Conservation (phyloP, 2,329 filamentous ascomycete genomes). For the Aspergillus sp. region DNA sequence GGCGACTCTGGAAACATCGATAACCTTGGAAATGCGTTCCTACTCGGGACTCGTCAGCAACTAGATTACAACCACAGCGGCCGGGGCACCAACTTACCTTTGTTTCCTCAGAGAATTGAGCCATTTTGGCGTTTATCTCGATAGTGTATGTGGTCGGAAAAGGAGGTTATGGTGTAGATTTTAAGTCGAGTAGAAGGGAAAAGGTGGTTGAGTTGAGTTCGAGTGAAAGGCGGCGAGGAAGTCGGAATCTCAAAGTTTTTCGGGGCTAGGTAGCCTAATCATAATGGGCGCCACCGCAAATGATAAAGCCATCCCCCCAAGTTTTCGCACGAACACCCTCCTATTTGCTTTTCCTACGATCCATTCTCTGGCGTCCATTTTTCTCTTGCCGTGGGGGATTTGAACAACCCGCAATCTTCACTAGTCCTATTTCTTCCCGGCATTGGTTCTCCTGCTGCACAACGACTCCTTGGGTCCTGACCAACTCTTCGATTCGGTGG, state of each 20-base stretch:
- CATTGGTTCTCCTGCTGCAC: not conserved
- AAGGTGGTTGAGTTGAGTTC: slow-evolving; percentile 1
- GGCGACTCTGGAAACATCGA: slow-evolving; percentile 88
- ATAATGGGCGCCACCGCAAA: not conserved
- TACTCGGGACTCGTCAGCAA: slow-evolving; percentile 39
- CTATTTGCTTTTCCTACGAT: too few relatives aligned
- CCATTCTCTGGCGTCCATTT: not conserved
- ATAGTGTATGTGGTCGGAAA: not conserved
- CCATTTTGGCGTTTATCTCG: slow-evolving; percentile 37
- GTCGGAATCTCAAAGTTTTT: slow-evolving; percentile 32
- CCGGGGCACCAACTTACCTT: slow-evolving; percentile 62
- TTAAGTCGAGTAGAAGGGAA: not conserved
- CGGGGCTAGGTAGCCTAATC: slow-evolving; percentile 17
- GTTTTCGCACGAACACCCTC: not conserved
- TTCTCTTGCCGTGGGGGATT: not conserved
- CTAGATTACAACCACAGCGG: not conserved
- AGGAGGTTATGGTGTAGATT: not conserved
- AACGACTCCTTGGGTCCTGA: not conserved
- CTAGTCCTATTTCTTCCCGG: not conserved
- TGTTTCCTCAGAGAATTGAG: slow-evolving; percentile 88
- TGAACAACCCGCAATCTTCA: not conserved
- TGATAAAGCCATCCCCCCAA: not conserved
- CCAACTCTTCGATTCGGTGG: not conserved
- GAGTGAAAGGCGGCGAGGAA: slow-evolving; percentile 15
- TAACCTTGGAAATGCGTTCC: slow-evolving; percentile 97